Conservation (phyloP, 179 eudicot species). For the Beta lomatogona region DNA sequence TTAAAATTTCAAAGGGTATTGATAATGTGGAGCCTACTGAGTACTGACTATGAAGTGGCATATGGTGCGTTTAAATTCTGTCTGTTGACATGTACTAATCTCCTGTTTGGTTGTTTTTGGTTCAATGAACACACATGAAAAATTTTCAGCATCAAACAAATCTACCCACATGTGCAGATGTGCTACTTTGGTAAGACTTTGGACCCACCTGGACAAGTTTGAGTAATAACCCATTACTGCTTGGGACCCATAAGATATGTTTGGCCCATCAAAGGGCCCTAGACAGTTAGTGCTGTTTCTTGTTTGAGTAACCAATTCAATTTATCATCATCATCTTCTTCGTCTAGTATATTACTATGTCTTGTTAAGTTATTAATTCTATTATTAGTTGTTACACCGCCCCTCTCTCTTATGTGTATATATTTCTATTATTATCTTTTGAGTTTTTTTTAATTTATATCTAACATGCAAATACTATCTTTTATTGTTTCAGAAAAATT, state of each 20-base stretch:
- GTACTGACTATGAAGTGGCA: slow-evolving; percentile 12
- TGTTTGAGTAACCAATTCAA: not conserved
- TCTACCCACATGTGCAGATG: slow-evolving; percentile 34
- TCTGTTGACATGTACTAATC: slow-evolving; percentile 1
- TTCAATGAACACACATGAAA: slow-evolving; percentile 16
- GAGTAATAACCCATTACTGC: slow-evolving; percentile 25
- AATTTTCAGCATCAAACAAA: slow-evolving; percentile 2
- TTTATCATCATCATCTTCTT: not conserved
- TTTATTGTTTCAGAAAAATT: too few species aligned
- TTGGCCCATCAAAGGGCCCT: slow-evolving; percentile 25
- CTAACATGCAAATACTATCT: too few species aligned
- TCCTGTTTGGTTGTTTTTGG: not conserved
- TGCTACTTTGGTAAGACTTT: slow-evolving; percentile 16
- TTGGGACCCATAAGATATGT: slow-evolving; percentile 22
- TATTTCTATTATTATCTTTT: too few species aligned
- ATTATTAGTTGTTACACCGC: too few species aligned
- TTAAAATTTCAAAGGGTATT: not conserved
- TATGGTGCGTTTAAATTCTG: slow-evolving; percentile 10
- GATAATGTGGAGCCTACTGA: slow-evolving; percentile 22
- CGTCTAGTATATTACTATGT: not conserved
- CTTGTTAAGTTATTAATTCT: too few species aligned
- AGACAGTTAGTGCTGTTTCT: slow-evolving; percentile 26
- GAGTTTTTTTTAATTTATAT: too few species aligned
- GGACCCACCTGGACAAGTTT: slow-evolving; percentile 22
- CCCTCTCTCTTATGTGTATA: too few species aligned